Base-by-base conservation (phyloP, 2,329 filamentous ascomycete genomes). In the Podosphaera aphanis region DNA sequence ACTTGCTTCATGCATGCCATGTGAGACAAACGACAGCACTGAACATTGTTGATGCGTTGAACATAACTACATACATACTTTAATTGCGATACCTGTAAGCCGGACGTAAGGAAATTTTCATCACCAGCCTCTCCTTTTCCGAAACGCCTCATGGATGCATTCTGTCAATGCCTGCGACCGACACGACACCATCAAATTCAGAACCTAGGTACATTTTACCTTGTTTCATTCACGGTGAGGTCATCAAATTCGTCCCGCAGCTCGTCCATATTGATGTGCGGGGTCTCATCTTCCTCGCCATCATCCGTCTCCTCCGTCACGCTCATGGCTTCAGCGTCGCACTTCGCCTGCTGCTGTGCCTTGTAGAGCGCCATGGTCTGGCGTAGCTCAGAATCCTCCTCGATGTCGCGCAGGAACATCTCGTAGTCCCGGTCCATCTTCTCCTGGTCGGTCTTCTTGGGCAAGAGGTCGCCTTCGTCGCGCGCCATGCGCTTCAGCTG, bases 331-430 rank as follows among this genome's bases (percentile, higher is more conserved):
- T 79, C 75, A 1, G 66, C 63, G 47, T 74, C 69, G 57, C 65
- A 64, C 56, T 65, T 60, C 50, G 61, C 58, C 50, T 60, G 56
- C 44, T 62, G 60, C 47, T 64, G 61, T 27, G 46, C 71, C 66
- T 88, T 93, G 66, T 93, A 98, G 56, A 98, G 61, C 40, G 83
- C 82, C 59, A 98, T 66, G 1, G 84, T 85, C 38, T 77, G 73
- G 46, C 90, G 71, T 53, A 94, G 69, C 58, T 98, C 90, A 45
- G 81, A 72, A 60, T 98, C 90, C 60, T 95, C 86, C 64, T 98
- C 92, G 10, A 98, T 83, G 61, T 98, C 90, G 40, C 81, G 79
- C 68, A 98, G 66, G 74, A 98, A 98, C 73, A 86, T 75, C 66
- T 98, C 90, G 64, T 93, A 98, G 63, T 98, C 90, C 52, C 79